Percentiles rank a stretch among this genome's conserved stretches.
These are phyloP conservation scores for Ceratobasidium theobromae DNA, from an alignment of 1,284 basidiomycete genomes.

Conservation along the genomic window DNA sequence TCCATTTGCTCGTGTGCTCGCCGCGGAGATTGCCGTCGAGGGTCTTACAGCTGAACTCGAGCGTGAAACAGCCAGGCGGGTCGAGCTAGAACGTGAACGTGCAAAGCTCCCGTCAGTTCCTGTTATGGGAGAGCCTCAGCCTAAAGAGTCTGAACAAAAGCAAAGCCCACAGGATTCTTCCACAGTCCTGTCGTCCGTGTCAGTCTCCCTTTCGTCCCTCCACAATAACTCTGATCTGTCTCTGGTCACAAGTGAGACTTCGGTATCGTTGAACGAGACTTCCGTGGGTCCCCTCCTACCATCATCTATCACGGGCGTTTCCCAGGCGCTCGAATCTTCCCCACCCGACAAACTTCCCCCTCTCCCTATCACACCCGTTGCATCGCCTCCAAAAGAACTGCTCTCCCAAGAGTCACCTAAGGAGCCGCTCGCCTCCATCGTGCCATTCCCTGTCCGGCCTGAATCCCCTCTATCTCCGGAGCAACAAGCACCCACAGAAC, in stretches of 20 bases:
- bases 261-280: background rate
- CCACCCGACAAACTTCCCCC: no score
- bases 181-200: background rate
- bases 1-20: slow-evolving; percentile 55
- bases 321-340: no score
- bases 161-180: background rate
- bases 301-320: no score
- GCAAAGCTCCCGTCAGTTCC: slow-evolving; percentile 36
- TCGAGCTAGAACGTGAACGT: slow-evolving; percentile 53
- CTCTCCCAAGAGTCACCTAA: background rate
- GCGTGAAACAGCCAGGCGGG: slow-evolving; percentile 58
- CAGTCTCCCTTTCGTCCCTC: background rate
- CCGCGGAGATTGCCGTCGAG: slow-evolving; percentile 62
- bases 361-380: background rate
- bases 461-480: background rate
- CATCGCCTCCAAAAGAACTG: background rate
- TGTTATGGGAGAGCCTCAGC: background rate
- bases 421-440: background rate
- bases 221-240: background rate
- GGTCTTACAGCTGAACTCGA: slow-evolving; percentile 66
- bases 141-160: background rate
- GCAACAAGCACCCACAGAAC: background rate
- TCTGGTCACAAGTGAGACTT: slow-evolving; percentile 2
- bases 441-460: slow-evolving; percentile 7
- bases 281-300: background rate